Base-by-base conservation (phyloP, 306 rosid species). In the Cicer chorassanicum region DNA sequence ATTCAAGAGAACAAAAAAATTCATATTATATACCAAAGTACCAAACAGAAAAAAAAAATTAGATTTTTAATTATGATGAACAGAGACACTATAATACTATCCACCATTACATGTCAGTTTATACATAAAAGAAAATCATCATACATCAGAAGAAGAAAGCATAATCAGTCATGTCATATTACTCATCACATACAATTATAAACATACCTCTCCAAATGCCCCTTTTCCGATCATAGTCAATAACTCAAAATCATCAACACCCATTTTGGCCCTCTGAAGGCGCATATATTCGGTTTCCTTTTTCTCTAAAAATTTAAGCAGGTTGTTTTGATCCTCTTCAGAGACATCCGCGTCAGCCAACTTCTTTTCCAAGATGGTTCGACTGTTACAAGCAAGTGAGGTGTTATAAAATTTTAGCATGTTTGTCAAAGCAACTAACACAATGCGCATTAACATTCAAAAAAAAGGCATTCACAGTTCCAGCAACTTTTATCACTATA, bases 271-370 rank as follows among this genome's bases (percentile, higher is more conserved):
- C 89, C 99, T 92, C 80, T 95, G 96, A 73, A 92, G 91, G 62
- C 99, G 97, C 98, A 95, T 95, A 78, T 95, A 95, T 72, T 95
- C 99, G 1, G 99, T 92, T 83, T 95, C 99, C 86, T 95, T 95
- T 91, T 92, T 90, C 91, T 95, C 99, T 79, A 95, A 80, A 68
- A 89, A 90, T 65, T 92, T 95, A 54, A 95, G 84, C 62, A 95
- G 88, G 83, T 95, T 95, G 87, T 83, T 89, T 82, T 95, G 99
- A 81, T 95, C 99, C 84, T 95, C 99, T 81, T 89, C 97, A 9
- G 99, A 95, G 63, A 95, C 99, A 81, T 95, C 98, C 8, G 99
- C 99, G 84, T 95, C 98, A 61, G 93, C 96, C 88, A 94, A 80
- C 91, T 94, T 94, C 93, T 86, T 86, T 79, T 94, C 99, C 87